A percentile compares a stretch with the other conserved stretches of the same genome.
Evolutionary conservation across 2,329 filamentous ascomycete species (phyloP).

Genomic region (Trichophyton equinum): DNA sequence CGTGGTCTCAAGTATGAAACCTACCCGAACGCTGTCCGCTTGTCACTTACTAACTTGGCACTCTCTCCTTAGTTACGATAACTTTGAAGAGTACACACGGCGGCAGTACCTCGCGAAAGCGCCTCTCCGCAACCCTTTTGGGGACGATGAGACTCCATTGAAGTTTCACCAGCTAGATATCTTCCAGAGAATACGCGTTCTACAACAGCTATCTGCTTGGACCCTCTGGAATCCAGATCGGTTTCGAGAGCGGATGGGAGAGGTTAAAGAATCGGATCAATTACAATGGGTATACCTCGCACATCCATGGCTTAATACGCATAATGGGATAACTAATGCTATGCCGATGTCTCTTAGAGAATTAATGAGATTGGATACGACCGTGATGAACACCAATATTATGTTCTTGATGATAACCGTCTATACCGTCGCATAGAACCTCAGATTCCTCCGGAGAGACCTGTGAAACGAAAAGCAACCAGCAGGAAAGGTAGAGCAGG

Average conservation of each 20-base stretch:
- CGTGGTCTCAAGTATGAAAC: slow-evolving; percentile 68
- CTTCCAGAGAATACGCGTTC: slow-evolving; percentile 61
- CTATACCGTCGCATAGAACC: slow-evolving; percentile 80
- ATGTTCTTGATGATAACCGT: slow-evolving; percentile 84
- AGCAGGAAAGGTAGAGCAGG: slow-evolving; percentile 51
- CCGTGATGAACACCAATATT: slow-evolving; percentile 71
- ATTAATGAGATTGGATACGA: slow-evolving; percentile 59
- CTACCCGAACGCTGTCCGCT: background rate
- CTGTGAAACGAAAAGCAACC: slow-evolving; percentile 51
- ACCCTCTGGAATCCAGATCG: slow-evolving; percentile 76
- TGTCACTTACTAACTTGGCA: background rate
- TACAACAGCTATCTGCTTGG: slow-evolving; percentile 85
- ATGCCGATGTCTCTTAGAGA: slow-evolving; percentile 24
- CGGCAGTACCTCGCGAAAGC: slow-evolving; percentile 78
- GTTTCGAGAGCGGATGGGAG: slow-evolving; percentile 73
- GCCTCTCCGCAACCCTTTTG: slow-evolving; percentile 68
- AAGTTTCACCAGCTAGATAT: slow-evolving; percentile 73
- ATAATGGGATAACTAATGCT: background rate
- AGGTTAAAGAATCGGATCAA: slow-evolving; percentile 69
- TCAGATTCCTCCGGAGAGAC: slow-evolving; percentile 42
- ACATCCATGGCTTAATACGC: background rate
- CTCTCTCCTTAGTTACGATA: slow-evolving; percentile 52
- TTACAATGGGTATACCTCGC: slow-evolving; percentile 58
- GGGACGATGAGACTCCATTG: slow-evolving; percentile 56
- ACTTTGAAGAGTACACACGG: slow-evolving; percentile 87